Percentiles rank a stretch among this genome's conserved stretches.
phyloP scores from a whole-genome alignment of 2,329 filamentous ascomycete species.

The Coniochaeta hoffmannii region DNA sequence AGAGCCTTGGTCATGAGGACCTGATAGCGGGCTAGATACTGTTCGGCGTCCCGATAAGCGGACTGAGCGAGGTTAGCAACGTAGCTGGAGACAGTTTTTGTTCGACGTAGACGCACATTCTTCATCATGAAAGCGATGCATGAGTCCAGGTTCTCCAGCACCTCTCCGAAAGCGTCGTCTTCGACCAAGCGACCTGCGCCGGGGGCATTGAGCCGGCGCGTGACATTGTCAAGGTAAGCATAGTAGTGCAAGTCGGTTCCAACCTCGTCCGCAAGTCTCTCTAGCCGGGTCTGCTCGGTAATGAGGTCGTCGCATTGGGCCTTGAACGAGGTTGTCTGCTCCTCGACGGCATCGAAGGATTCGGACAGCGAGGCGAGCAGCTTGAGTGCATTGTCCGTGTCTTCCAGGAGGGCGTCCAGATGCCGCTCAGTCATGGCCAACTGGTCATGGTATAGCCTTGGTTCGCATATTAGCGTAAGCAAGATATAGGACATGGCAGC shows the following conservation, averaged over 20 bases:
- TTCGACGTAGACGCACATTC: constrained; percentile 50
- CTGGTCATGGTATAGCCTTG: constrained; percentile 71
- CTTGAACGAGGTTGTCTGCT: constrained; percentile 88
- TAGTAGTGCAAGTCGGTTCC: constrained; percentile 92
- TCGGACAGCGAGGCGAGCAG: constrained; percentile 72
- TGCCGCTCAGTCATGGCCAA: constrained; percentile 74
- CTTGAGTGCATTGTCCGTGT: constrained; percentile 68
- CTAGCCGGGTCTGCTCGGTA: constrained; percentile 70
- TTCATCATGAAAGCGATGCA: constrained; percentile 89
- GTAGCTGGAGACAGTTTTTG: background rate
- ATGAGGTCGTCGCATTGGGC: constrained; percentile 85
- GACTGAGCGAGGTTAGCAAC: constrained; percentile 40
- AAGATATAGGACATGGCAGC: background rate
- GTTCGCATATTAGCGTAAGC: constrained; percentile 14
- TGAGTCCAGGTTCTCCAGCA: constrained; percentile 78
- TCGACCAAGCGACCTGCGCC: constrained; percentile 82
- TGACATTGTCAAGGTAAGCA: constrained; percentile 85
- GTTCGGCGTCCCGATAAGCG: constrained; percentile 77
- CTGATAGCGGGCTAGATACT: constrained; percentile 82
- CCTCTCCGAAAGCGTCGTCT: constrained; percentile 77
- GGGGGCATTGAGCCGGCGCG: constrained; percentile 82
- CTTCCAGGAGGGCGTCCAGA: constrained; percentile 68
- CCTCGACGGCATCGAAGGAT: constrained; percentile 81
- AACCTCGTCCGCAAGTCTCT: constrained; percentile 74
- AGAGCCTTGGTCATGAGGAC: constrained; percentile 65